Base-by-base conservation (phyloP, 768 basidiomycete genomes). In the Lactarius vividus region DNA sequence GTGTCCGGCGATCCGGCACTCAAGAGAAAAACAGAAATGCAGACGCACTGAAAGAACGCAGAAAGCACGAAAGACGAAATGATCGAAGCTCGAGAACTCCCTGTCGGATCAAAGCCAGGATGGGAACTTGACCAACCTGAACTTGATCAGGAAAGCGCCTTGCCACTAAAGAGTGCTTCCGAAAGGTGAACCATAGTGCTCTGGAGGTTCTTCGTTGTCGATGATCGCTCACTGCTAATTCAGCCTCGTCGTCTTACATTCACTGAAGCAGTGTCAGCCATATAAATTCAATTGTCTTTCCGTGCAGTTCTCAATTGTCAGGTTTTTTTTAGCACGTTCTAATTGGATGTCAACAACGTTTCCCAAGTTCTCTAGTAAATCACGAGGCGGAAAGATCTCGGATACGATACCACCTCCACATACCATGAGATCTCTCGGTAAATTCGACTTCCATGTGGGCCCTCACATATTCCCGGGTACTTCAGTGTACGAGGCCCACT, bases 391-490 rank as follows among this genome's bases (percentile, higher is more conserved):
- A 63, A 89, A 87, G 71, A 77, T 78, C n/a, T 73, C 80, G 0
- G 81, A 83, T 59, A 77, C 81, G 26, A 73, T 77, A 29, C 85
- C 85, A 46, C 88, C 88, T 3, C 85, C 88, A 0, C 88, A 91
- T 72, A 87, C 83, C 1, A 83, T 87, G 62, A 84, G 85, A 69
- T 80, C 79, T 37, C 80, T 87, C 40, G 90, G 89, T 54, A 84
- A 80, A 72, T 92, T 87, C 73, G 84, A 88, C 62, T 74, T 94
- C 42, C 81, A 85, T 70, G 84, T 94, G 37, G 92, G 91, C 6
- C 92, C 92, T 16, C 90, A 91, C 74, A 76, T 79, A 31, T 93
- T 93, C 71, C 72, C 78, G 39, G 84, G 87, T 28, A 91, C 90
- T 0, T 79, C 82, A 0, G 78, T 94, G 65, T 91, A 85, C 68